Evolutionary conservation across 305 asterid genomes (phyloP).

Genomic region (Fraxinus greggii): DNA sequence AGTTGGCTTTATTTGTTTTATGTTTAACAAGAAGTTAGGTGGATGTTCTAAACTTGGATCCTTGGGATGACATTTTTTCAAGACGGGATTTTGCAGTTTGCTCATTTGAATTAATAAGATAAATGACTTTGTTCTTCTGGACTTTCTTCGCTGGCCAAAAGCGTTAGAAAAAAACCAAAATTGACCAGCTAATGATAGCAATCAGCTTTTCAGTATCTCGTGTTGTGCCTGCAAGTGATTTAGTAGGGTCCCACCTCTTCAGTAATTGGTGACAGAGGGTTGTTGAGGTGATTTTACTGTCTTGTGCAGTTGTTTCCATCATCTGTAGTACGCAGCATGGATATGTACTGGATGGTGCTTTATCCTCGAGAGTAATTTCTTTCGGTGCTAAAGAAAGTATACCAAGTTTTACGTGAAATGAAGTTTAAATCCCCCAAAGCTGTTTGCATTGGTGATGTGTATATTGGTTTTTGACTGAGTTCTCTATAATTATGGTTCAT

Average conservation of each 20-base stretch:
- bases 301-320: conserved; percentile 6
- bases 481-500: neutral
- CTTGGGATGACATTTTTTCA: conserved; percentile 1
- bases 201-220: conserved; percentile 12
- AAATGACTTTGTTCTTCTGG: neutral
- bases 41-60: conserved; percentile 17
- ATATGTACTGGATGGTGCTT: neutral
- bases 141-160: conserved; percentile 8
- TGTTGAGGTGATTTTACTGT: neutral
- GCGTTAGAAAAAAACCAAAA: neutral
- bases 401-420: neutral
- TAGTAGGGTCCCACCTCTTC: neutral
- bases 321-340: neutral
- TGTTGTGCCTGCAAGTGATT: conserved; percentile 9
- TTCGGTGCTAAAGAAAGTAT: conserved; percentile 8
- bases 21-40: conserved; percentile 11
- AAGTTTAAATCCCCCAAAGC: neutral
- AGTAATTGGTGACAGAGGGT: conserved; percentile 11
- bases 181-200: conserved; percentile 9
- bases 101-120: neutral
- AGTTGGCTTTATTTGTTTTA: conserved; percentile 12
- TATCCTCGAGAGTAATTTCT: neutral
- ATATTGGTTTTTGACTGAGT: neutral
- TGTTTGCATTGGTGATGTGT: neutral
- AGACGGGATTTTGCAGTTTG: conserved; percentile 11